Conservation (phyloP, 2,329 filamentous ascomycete genomes). For the Rhexocercosporidium sp. region DNA sequence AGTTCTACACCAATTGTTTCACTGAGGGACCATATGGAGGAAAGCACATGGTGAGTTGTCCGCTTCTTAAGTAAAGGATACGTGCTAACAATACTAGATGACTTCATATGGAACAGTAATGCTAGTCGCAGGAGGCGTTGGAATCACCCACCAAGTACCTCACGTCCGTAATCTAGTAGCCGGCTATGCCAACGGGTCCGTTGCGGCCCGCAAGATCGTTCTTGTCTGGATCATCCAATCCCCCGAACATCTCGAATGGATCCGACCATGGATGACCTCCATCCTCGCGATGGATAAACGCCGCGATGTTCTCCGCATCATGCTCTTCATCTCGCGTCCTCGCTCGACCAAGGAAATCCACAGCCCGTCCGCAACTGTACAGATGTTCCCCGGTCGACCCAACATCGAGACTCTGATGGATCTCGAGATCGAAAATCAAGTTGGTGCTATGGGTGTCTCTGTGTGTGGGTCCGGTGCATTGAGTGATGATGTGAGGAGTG, state of each 20-base stretch:
- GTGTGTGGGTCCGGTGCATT: slow-evolving; percentile 78
- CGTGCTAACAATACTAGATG: slow-evolving; percentile 57
- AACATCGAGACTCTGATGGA: slow-evolving; percentile 75
- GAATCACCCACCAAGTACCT: slow-evolving; percentile 80
- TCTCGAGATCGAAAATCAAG: slow-evolving; percentile 74
- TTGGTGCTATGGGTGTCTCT: slow-evolving; percentile 75
- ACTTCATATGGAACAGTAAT: slow-evolving; percentile 76
- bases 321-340: slow-evolving; percentile 78
- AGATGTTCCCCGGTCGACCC: slow-evolving; percentile 83
- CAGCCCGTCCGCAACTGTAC: slow-evolving; percentile 76
- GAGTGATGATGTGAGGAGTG: slow-evolving; percentile 74
- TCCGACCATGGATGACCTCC: slow-evolving; percentile 82
- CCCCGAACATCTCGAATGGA: slow-evolving; percentile 83
- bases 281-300: slow-evolving; percentile 77
- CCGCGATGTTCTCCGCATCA: slow-evolving; percentile 75
- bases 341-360: slow-evolving; percentile 81
- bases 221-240: slow-evolving; percentile 82
- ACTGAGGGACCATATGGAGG: slow-evolving; percentile 82
- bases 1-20: slow-evolving; percentile 66
- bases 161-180: slow-evolving; percentile 75
- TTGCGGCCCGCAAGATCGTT: slow-evolving; percentile 72
- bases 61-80: neutral
- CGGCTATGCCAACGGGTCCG: slow-evolving; percentile 70
- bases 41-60: slow-evolving; percentile 53
- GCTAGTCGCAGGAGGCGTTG: slow-evolving; percentile 80